phyloP scores from a whole-genome alignment of 257 asterid genomes.

The Nicotiana tomentosiformis region DNA sequence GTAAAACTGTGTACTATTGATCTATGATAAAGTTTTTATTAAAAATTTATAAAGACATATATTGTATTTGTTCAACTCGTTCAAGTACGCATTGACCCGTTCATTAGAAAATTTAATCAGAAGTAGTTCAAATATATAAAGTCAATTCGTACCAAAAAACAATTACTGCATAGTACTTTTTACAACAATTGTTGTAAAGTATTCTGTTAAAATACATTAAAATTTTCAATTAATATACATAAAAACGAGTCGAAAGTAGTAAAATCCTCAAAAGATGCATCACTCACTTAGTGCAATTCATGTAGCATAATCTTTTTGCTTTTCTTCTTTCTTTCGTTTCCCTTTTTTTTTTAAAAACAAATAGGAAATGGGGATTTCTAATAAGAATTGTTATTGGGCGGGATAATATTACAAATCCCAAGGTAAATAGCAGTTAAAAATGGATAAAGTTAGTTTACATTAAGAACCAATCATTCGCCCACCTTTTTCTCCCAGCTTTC shows the following conservation, averaged over 20 bases:
- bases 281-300: not conserved
- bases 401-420: constrained; percentile 21
- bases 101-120: not conserved
- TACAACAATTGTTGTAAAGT: not conserved
- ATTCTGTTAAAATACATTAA: not conserved
- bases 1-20: not conserved
- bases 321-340: not conserved
- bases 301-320: constrained; percentile 3
- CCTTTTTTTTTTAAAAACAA: not conserved
- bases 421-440: constrained; percentile 14
- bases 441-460: constrained; percentile 17
- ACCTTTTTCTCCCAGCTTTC: constrained; percentile 8
- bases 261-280: constrained; percentile 1
- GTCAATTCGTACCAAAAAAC: not conserved
- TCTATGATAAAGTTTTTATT: not conserved
- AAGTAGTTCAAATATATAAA: too few relatives aligned
- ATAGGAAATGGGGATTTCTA: not conserved
- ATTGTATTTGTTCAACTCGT: too few relatives aligned
- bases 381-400: not conserved
- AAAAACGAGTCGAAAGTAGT: not conserved
- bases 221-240: not conserved
- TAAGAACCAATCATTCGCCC: constrained; percentile 1
- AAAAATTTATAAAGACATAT: too few relatives aligned
- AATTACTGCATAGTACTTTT: not conserved
- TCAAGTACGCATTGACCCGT: not conserved